A percentile compares a stretch with the other conserved stretches of the same genome.
phyloP scores from a whole-genome alignment of 2,329 filamentous ascomycete species.

The Proliferodiscus dingleyae region DNA sequence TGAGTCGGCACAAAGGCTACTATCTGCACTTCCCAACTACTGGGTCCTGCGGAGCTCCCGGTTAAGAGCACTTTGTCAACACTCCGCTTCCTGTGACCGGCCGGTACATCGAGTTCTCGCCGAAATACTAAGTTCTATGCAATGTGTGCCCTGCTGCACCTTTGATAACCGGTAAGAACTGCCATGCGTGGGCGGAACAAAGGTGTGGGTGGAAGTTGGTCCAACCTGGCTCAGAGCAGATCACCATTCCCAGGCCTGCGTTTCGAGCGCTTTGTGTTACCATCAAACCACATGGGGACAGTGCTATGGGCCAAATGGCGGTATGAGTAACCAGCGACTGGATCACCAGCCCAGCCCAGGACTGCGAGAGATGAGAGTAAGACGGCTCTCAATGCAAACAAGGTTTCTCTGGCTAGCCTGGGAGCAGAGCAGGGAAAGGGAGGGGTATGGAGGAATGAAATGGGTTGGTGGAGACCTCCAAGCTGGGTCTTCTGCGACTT shows the following conservation, averaged over 20 bases:
- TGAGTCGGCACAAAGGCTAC: neutral
- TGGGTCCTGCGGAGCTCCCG: neutral
- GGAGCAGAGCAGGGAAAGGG: neutral
- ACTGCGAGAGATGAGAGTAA: neutral
- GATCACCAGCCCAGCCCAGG: neutral
- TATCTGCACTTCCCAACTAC: too few relatives aligned
- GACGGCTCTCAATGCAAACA: neutral
- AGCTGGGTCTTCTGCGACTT: slow-evolving; percentile 3
- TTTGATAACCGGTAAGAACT: neutral
- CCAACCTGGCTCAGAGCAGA: slow-evolving; percentile 8
- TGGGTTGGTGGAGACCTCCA: neutral
- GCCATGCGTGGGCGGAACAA: slow-evolving; percentile 2
- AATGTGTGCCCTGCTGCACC: neutral
- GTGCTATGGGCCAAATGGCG: slow-evolving; percentile 1
- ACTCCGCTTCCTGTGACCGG: neutral
- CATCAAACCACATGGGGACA: neutral
- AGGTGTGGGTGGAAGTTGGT: slow-evolving; percentile 8
- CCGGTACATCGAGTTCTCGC: neutral
- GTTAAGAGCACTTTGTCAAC: neutral
- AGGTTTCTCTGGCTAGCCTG: slow-evolving; percentile 2
- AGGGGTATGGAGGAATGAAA: neutral
- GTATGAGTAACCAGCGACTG: neutral
- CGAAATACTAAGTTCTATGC: neutral
- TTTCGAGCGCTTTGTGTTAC: slow-evolving; percentile 14
- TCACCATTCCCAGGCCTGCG: slow-evolving; percentile 15